Base-by-base conservation (phyloP, 1,284 basidiomycete genomes). In the Rugosomyces carneus region DNA sequence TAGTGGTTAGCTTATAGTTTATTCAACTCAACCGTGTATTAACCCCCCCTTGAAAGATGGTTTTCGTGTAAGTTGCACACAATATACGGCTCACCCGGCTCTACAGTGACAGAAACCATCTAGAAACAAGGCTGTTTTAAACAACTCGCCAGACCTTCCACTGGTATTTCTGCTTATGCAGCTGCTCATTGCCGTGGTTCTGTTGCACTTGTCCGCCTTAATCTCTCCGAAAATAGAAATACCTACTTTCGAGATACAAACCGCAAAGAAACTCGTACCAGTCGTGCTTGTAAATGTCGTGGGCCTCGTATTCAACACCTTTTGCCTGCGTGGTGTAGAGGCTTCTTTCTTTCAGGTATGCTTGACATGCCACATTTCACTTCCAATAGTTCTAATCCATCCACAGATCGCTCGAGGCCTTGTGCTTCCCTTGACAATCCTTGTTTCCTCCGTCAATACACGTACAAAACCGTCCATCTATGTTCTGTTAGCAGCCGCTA, bases 101-200 rank as follows among this genome's bases (percentile, higher is more conserved):
- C 18, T 18, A n/a, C 11, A 13, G 4, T 31, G 13, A 31, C 29
- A 3, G 13, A 36, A 10, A 45, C 21, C 37, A 29, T 10, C 5
- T 47, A 82, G 80, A n/a, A 86, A 86, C 63, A 86, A 86, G 65
- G 80, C 80, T n/a, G 82, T 85, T 19, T 65, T 88, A 38, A 84
- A 75, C 54, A 74, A 74, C 16, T 71, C 82, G 0, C 82, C 83
- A 0, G 75, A 81, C 44, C 65, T 86, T 10, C 84, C 85, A 0
- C 71, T 88, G 21, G 61, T 83, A 5, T 87, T 88, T 63, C 72
- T 89, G 5, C 65, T 86, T 46, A 63, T 80, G 35, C 85, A 89
- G 60, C 71, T 88, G 7, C 36, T 79, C 34, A 77, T 87, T 38
- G 83, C 85, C 5, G 82, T 89, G 16, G 45, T 78, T 0, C 69